Evolutionary conservation across 2,329 filamentous ascomycete genomes (phyloP).

Genomic region (Chaetomium olivaceum): DNA sequence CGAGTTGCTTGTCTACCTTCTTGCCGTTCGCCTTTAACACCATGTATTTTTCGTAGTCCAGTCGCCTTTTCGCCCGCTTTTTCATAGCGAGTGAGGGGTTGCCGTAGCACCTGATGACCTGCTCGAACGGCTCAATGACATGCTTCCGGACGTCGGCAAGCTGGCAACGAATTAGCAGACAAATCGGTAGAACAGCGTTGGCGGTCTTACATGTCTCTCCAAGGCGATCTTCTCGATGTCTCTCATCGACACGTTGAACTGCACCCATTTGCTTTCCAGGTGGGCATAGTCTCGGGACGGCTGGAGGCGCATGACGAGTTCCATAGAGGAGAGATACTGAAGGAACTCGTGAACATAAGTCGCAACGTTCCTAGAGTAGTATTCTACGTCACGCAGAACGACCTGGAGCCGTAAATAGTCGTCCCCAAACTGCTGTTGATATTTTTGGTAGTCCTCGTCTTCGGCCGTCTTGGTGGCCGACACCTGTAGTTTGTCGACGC

Average conservation of each 20-base stretch:
- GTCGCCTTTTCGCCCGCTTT: slow-evolving; percentile 88
- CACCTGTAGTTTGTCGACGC: slow-evolving; percentile 80
- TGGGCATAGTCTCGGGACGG: slow-evolving; percentile 72
- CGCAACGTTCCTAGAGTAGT: slow-evolving; percentile 79
- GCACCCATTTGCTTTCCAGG: slow-evolving; percentile 90
- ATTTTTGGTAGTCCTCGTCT: slow-evolving; percentile 76
- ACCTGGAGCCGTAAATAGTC: slow-evolving; percentile 92
- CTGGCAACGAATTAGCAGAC: slow-evolving; percentile 40
- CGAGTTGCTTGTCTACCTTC: slow-evolving; percentile 81
- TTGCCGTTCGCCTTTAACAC: slow-evolving; percentile 77
- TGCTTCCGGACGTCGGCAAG: slow-evolving; percentile 70
- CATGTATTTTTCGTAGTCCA: slow-evolving; percentile 83
- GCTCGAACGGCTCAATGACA: slow-evolving; percentile 69
- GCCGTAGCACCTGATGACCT: slow-evolving; percentile 58
- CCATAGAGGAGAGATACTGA: slow-evolving; percentile 77
- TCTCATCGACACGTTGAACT: slow-evolving; percentile 82
- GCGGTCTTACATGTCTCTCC: slow-evolving; percentile 71
- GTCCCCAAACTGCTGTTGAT: slow-evolving; percentile 85
- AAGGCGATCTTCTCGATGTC: slow-evolving; percentile 82
- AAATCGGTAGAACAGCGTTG: background rate
- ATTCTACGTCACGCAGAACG: slow-evolving; percentile 89
- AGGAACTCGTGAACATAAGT: slow-evolving; percentile 80
- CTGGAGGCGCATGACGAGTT: slow-evolving; percentile 73
- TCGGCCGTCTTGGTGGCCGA: slow-evolving; percentile 63
- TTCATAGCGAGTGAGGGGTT: slow-evolving; percentile 88